Conservation (phyloP, 257 asterid genomes). For the Solanum virginianum region DNA sequence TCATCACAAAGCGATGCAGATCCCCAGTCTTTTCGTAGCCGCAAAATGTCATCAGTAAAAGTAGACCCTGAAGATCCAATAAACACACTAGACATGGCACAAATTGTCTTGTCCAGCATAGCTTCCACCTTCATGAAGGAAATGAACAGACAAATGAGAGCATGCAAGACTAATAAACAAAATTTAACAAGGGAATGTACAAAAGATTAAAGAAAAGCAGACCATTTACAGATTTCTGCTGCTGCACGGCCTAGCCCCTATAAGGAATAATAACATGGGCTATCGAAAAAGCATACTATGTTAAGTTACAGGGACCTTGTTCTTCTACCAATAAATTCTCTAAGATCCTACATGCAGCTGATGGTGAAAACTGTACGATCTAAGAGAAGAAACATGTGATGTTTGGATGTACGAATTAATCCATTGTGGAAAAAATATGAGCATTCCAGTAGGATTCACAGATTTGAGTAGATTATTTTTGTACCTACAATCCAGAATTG, state of each 20-base stretch:
- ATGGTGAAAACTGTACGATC: neutral
- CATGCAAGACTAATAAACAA: neutral
- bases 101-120: slow-evolving; percentile 96
- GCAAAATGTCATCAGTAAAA: slow-evolving; percentile 85
- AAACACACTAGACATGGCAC: slow-evolving; percentile 82
- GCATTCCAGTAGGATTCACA: neutral
- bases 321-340: neutral
- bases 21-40: slow-evolving; percentile 89
- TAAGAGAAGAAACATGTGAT: neutral
- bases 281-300: neutral
- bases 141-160: neutral
- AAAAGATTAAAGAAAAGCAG: neutral
- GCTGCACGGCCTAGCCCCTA: neutral
- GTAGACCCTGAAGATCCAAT: slow-evolving; percentile 94
- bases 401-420: neutral
- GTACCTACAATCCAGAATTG: neutral
- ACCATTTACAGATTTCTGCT: neutral
- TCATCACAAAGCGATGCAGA: slow-evolving; percentile 79
- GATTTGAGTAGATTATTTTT: neutral
- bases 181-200: neutral
- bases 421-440: neutral
- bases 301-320: neutral
- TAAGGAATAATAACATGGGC: neutral
- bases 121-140: slow-evolving; percentile 65
- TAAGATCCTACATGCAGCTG: neutral